A percentile compares a stretch with the other conserved stretches of the same genome.
Evolutionary conservation across 345 rosid genomes (phyloP).

Genomic region (Gossypium thurberi): DNA sequence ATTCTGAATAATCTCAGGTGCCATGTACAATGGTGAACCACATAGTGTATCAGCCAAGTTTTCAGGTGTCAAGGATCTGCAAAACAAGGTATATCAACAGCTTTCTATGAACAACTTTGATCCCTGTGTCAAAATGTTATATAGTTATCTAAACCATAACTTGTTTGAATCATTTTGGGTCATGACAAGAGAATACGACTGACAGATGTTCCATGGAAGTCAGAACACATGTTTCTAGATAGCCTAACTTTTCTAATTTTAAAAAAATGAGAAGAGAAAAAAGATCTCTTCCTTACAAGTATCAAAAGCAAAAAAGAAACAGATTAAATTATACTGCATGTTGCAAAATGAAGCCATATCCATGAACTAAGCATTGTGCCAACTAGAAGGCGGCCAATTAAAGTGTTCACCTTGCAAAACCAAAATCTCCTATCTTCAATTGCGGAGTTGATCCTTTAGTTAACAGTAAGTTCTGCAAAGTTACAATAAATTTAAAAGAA

Average conservation of each 20-base stretch:
- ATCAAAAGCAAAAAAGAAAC: background rate
- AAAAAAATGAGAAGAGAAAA: conserved; percentile 1
- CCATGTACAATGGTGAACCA: conserved; percentile 90
- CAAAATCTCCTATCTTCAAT: conserved; percentile 85
- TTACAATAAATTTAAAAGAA: conserved; percentile 16
- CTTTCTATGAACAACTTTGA: background rate
- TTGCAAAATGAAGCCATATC: background rate
- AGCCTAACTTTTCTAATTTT: conserved; percentile 4
- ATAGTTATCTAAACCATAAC: background rate
- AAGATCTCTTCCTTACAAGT: background rate
- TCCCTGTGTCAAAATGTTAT: background rate
- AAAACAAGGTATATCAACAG: background rate
- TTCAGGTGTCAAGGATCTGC: conserved; percentile 62
- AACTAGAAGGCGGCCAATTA: background rate
- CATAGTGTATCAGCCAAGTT: conserved; percentile 66
- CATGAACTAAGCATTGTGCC: background rate
- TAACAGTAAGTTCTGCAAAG: conserved; percentile 63
- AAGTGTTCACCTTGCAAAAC: conserved; percentile 66
- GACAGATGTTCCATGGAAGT: background rate
- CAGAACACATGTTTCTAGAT: background rate
- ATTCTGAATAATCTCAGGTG: conserved; percentile 75
- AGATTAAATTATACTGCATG: background rate
- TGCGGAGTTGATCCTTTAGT: conserved; percentile 43
- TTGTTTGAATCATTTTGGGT: background rate
- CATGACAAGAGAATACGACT: background rate